phyloP scores from a whole-genome alignment of 768 basidiomycete species.

The Porpolomopsis calyptriformis region DNA sequence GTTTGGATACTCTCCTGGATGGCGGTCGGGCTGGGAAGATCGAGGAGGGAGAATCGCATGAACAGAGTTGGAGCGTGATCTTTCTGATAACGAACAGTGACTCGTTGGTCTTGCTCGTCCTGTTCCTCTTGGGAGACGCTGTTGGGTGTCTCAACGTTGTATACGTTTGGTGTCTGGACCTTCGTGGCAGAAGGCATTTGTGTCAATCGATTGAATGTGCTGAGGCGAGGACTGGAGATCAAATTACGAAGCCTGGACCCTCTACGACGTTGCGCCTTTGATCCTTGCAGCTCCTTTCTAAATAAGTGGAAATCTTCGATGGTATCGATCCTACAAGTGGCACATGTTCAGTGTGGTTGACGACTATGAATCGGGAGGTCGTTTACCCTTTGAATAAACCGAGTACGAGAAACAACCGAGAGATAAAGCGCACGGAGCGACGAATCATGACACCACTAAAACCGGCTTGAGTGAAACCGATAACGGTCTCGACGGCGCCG shows the following conservation, averaged over 20 bases:
- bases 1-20: slow-evolving; percentile 20
- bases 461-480: slow-evolving; percentile 46
- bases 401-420: no score
- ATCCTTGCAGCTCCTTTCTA: slow-evolving; percentile 24
- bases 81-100: slow-evolving; percentile 36
- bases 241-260: slow-evolving; percentile 11
- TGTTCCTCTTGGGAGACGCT: slow-evolving; percentile 10
- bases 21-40: slow-evolving; percentile 28
- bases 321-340: slow-evolving; percentile 35
- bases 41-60: slow-evolving; percentile 44
- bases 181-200: slow-evolving; percentile 34
- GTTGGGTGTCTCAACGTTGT: no score
- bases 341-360: neutral
- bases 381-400: slow-evolving; percentile 58
- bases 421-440: no score
- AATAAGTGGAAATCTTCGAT: slow-evolving; percentile 45
- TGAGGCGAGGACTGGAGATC: slow-evolving; percentile 46
- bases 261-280: neutral
- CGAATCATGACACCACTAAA: slow-evolving; percentile 47
- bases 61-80: slow-evolving; percentile 40
- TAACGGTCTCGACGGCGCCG: slow-evolving; percentile 51
- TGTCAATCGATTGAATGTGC: slow-evolving; percentile 45
- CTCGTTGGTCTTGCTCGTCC: slow-evolving; percentile 25
- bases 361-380: neutral
- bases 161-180: slow-evolving; percentile 1